Percentiles rank a stretch among this genome's conserved stretches.
Conservation (phyloP, 2,329 filamentous ascomycete species). For the Aureobasidium pullulans region DNA sequence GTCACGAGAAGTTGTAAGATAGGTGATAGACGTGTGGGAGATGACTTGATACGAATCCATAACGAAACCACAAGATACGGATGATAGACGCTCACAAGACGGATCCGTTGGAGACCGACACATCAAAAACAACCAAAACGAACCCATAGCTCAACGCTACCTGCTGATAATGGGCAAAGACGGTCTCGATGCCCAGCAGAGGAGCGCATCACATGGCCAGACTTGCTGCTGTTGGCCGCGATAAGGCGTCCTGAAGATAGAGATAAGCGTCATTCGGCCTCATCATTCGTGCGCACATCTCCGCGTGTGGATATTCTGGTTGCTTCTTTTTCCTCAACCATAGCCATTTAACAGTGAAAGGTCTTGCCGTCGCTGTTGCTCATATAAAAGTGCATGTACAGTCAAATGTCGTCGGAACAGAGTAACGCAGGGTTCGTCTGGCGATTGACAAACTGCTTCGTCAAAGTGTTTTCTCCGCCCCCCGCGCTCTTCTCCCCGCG, state of each 20-base stretch:
- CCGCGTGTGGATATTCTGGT: background rate
- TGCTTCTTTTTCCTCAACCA: background rate
- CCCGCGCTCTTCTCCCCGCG: slow-evolving; percentile 6
- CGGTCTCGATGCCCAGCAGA: slow-evolving; percentile 1
- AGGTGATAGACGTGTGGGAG: background rate
- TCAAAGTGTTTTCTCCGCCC: background rate
- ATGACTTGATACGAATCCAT: slow-evolving; percentile 4
- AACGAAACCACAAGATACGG: slow-evolving; percentile 5
- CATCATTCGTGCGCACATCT: background rate
- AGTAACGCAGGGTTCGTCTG: background rate
- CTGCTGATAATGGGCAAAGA: slow-evolving; percentile 6
- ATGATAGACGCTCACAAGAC: slow-evolving; percentile 11
- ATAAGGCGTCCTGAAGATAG: slow-evolving; percentile 8
- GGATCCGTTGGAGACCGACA: background rate
- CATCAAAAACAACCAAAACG: background rate
- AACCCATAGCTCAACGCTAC: slow-evolving; percentile 1
- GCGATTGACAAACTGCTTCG: slow-evolving; percentile 1
- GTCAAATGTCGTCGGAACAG: background rate
- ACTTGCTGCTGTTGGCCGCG: slow-evolving; percentile 6
- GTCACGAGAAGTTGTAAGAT: background rate
- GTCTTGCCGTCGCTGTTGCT: background rate
- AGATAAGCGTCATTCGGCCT: slow-evolving; percentile 9
- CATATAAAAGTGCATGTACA: background rate
- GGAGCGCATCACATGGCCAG: slow-evolving; percentile 6
- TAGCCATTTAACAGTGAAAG: background rate